Evolutionary conservation across 306 rosid species (phyloP).

Genomic region (Parietaria judaica): DNA sequence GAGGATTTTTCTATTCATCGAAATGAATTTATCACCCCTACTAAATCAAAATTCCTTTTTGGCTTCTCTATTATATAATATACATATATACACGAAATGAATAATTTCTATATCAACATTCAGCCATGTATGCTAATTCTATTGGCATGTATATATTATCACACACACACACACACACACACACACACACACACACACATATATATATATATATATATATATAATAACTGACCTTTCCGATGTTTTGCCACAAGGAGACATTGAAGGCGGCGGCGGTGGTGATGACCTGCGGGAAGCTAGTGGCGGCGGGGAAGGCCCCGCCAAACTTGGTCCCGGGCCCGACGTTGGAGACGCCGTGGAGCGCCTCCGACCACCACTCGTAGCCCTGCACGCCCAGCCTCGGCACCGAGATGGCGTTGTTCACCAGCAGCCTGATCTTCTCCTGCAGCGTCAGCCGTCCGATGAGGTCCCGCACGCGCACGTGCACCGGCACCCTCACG

Average conservation of each 20-base stretch:
- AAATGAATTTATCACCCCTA: no score
- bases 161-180: no score
- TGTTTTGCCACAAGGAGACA: conserved; percentile 61
- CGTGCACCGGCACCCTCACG: conserved; percentile 29
- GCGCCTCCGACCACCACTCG: conserved; percentile 89
- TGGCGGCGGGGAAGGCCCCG: conserved; percentile 72
- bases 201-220: not conserved
- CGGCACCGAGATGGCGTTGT: conserved; percentile 58
- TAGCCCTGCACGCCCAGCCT: conserved; percentile 74
- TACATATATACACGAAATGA: no score
- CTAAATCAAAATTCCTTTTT: no score
- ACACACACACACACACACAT: no score
- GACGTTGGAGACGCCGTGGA: conserved; percentile 80
- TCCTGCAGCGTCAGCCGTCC: conserved; percentile 66
- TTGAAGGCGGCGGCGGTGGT: conserved; percentile 93
- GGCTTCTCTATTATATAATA: no score
- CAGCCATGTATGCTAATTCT: no score
- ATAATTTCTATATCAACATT: no score
- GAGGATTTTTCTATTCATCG: no score
- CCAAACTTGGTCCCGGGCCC: conserved; percentile 89
- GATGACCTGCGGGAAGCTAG: conserved; percentile 95
- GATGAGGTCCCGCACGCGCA: conserved; percentile 61
- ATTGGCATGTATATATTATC: no score
- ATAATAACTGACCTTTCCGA: conserved; percentile 63
- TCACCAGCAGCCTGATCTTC: conserved; percentile 66